Evolutionary conservation across 1,139 yeast genomes (phyloP), one percentile per base, ranked within the genome.

Genomic region (Magnusiomyces ingens): DNA sequence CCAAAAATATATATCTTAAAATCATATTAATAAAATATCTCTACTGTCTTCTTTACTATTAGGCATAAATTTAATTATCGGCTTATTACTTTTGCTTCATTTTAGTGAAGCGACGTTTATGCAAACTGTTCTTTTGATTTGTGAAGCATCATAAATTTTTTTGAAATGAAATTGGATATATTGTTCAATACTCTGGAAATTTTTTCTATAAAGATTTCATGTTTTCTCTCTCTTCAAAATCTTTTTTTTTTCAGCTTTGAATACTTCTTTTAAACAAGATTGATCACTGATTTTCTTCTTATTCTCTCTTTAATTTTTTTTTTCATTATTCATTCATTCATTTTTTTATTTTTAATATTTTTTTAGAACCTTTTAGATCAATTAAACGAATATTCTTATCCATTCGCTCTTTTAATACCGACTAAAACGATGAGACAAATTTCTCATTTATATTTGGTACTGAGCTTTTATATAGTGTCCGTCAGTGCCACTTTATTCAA

Each of bases 391-490:
- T 37, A 43, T 19, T 47, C 44, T 47, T 47, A 32, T 21, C 44
- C 21, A 22, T 47, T 47, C 44, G 15, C 49, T 37, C 43, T 37
- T 37, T 47, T 22, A 18, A 47, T 37, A 47, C 49, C 49, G n/a
- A 47, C 32, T 47, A 47, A 17, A 50, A 50, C 44, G 45, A 51
- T 54, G 56, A 54, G 52, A 29, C 54, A 49, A 12, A 37, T 51
- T 19, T 8, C 38, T 37, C 51, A 38, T 45, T 48, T 26, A 18
- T 50, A 17, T 12, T 35, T 48, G 32, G 46, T 29, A 41, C 51
- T 29, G 46, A 45, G 19, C 40, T 45, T 45, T 29, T 54, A 15
- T 44, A 42, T 37, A 36, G 44, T n/a, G 43, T 47, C 54, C 29
- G 49, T 49, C 35, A 18, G 40, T 38, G 56, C 56, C 26, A 45